Conservation (phyloP, 106 monocot species). For the Phalaenopsis aphrodite region DNA sequence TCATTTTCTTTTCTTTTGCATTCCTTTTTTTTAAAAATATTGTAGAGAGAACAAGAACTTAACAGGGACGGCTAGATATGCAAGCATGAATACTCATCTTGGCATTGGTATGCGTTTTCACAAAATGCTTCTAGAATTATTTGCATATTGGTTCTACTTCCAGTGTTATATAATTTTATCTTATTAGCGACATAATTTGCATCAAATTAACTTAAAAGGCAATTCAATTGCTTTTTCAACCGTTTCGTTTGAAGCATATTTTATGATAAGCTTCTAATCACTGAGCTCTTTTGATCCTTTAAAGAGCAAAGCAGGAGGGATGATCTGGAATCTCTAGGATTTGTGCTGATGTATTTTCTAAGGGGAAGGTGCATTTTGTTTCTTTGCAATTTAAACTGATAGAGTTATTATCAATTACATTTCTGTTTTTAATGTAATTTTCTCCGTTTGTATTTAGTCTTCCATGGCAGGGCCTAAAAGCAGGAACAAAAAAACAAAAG, state of each 20-base stretch:
- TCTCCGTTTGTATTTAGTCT: slow-evolving; percentile 28
- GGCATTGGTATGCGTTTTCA: slow-evolving; percentile 30
- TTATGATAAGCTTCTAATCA: background rate
- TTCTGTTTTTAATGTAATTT: background rate
- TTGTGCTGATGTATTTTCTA: slow-evolving; percentile 43
- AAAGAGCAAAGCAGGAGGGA: slow-evolving; percentile 49
- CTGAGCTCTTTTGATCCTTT: background rate
- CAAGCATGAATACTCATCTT: slow-evolving; percentile 50
- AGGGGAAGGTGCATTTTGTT: slow-evolving; percentile 32
- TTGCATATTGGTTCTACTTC: background rate
- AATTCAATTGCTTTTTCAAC: background rate
- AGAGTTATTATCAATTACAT: background rate
- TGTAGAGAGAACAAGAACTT: slow-evolving; percentile 50
- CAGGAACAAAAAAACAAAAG: slow-evolving; percentile 62
- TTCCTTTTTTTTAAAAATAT: slow-evolving; percentile 4
- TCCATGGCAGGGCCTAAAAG: slow-evolving; percentile 89
- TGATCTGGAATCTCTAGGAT: slow-evolving; percentile 49
- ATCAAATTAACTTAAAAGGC: background rate
- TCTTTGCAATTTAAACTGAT: background rate
- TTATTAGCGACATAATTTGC: background rate
- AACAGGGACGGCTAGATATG: slow-evolving; percentile 51
- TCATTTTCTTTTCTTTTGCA: background rate
- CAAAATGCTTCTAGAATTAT: background rate
- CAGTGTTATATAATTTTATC: background rate
- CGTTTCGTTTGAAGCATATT: background rate